Evolutionary conservation across 225 moss, liverwort and hornwort genomes (phyloP), one percentile per base, ranked within the genome.

Genomic region (Neckera pumila): DNA sequence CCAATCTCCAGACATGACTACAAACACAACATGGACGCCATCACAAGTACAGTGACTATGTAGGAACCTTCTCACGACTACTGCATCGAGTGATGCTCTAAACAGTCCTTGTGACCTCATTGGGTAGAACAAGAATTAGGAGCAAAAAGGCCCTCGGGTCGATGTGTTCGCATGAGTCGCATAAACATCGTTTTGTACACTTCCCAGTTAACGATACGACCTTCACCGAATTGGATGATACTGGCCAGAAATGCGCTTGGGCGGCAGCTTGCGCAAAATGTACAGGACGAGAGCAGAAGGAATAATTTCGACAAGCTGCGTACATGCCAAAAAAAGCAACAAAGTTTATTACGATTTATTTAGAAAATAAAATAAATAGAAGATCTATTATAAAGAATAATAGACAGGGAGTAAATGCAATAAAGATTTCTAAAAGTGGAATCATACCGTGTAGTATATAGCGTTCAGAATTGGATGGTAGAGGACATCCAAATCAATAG

Each of bases 231-330:
- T 99, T 54, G 95, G 94, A 94, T 97, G 98, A 92, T 99, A 99
- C 85, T 95, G 94, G 84, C 90, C 92, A 28, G 88, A 89, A 54
- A 92, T 65, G 76, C 94, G 95, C 92, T 95, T 96, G 67, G 98
- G 98, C 71, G 98, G 98, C 91, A 99, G 83, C 89, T 99, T 97
- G 89, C 98, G 93, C 90, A 99, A 93, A 86, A 99, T 99, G 83
- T 93, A 99, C 59, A 99, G 92, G 76, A 99, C 98, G 82, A 99
- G 97, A 38, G 96, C 97, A 76, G 96, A 99, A 57, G 98, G 98
- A 82, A 99, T 93, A 34, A 99, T 99, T 91, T 99, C 98, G 43
- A 97, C 96, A 89, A 96, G 80, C 98, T 99, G 97, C 92, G 85
- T n/a, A 86, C 51, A 74, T 57, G 45, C 59, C 43, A 72, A 84